These are phyloP conservation scores for Emergomyces africanus DNA, from an alignment of 2,329 filamentous ascomycete genomes.

Conservation along the genomic window DNA sequence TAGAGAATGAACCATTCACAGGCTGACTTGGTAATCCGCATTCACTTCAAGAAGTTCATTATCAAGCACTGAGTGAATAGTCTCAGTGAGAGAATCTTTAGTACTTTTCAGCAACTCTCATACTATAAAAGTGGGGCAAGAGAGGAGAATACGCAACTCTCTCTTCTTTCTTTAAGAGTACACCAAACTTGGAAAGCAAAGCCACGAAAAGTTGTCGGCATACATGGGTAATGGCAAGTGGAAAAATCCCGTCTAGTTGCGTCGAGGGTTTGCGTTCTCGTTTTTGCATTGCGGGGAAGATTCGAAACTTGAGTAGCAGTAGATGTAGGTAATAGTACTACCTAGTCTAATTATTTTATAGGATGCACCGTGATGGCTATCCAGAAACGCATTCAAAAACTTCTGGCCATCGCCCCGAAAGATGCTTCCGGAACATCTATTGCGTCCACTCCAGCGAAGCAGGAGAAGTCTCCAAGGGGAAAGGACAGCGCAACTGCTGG, in stretches of 20 bases:
- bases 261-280: background rate
- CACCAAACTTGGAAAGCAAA: slow-evolving; percentile 6
- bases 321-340: too few species aligned
- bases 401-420: too few species aligned
- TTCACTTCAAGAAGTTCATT: too few species aligned
- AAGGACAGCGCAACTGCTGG: background rate
- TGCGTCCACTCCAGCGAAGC: background rate
- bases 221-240: slow-evolving; percentile 11
- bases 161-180: too few species aligned
- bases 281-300: background rate
- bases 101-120: too few species aligned
- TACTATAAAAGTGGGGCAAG: too few species aligned
- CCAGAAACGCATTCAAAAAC: background rate
- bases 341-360: background rate
- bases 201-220: slow-evolving; percentile 11
- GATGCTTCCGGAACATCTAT: background rate
- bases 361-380: background rate
- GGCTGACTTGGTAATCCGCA: too few species aligned
- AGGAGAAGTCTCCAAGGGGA: background rate
- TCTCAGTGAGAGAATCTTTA: too few species aligned
- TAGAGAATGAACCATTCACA: too few species aligned
- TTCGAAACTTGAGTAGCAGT: background rate
- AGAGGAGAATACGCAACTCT: too few species aligned
- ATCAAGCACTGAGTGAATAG: too few species aligned
- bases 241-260: background rate